Percentiles rank a stretch among this genome's conserved stretches.
Conservation (phyloP, 1,284 basidiomycete species). For the Trichosporon sp. region DNA sequence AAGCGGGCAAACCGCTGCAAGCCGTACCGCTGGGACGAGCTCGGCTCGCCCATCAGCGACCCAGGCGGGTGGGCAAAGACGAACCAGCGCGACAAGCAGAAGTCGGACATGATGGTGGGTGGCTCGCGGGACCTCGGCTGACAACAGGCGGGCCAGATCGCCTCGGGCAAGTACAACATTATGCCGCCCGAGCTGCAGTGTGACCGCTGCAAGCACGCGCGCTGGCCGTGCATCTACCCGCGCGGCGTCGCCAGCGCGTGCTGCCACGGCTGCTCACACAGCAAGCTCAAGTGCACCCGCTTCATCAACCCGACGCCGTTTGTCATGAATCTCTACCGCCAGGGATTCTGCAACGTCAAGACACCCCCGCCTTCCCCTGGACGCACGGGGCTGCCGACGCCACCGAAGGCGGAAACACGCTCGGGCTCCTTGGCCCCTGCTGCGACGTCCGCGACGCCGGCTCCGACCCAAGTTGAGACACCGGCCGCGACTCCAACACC, state of each 20-base stretch:
- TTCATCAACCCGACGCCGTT: not conserved
- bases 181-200: not conserved
- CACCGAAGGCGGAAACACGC: not conserved
- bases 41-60: not conserved
- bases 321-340: not conserved
- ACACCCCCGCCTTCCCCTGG: not conserved
- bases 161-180: not conserved
- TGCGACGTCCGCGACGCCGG: not conserved
- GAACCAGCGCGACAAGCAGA: not conserved
- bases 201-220: not conserved
- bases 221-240: not conserved
- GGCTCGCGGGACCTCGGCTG: not conserved
- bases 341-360: not conserved
- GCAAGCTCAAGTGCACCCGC: not conserved
- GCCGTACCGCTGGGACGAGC: not conserved
- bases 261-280: not conserved
- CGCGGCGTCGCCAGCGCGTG: not conserved
- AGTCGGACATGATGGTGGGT: not conserved
- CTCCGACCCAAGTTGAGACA: not conserved
- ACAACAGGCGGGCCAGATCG: not conserved
- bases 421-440: not conserved
- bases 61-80: not conserved
- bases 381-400: not conserved
- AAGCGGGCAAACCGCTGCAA: not conserved
- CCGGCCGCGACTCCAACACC: not conserved